Percentiles rank a stretch among this genome's conserved stretches.
Evolutionary conservation across 2,329 filamentous ascomycete genomes (phyloP).

Genomic region (Pyricularia sp.): DNA sequence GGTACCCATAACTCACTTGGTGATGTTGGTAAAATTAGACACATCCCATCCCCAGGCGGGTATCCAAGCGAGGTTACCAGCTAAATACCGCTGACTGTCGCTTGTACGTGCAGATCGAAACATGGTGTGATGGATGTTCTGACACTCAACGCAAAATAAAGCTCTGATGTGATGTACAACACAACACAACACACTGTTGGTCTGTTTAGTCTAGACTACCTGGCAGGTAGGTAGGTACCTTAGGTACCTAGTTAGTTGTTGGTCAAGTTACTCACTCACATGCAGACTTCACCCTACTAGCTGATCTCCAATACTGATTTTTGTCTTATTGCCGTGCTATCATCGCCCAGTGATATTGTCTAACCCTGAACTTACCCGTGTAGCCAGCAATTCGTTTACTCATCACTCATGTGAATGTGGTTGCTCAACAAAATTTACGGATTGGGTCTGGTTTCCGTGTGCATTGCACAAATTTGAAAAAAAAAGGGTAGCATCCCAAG

Average conservation of each 20-base stretch:
- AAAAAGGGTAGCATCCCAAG: neutral
- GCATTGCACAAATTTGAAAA: neutral
- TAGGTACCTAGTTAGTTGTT: too few relatives aligned
- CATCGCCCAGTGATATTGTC: neutral
- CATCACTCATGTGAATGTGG: neutral
- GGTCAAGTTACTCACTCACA: neutral
- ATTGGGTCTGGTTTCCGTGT: neutral
- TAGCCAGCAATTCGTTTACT: neutral
- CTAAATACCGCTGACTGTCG: neutral
- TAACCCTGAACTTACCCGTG: neutral
- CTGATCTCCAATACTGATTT: neutral
- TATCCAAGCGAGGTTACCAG: neutral
- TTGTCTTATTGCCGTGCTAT: neutral
- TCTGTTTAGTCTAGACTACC: neutral
- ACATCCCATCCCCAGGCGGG: neutral
- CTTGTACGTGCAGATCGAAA: neutral
- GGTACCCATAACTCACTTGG: neutral
- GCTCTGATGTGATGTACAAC: neutral
- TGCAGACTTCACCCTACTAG: neutral
- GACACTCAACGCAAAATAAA: neutral
- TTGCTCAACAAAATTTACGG: neutral
- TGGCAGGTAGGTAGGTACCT: neutral
- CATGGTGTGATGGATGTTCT: neutral
- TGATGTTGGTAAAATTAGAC: neutral
- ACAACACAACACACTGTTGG: neutral